Evolutionary conservation across 1,139 yeast genomes (phyloP).

Genomic region (Diutina scorzettiae): DNA sequence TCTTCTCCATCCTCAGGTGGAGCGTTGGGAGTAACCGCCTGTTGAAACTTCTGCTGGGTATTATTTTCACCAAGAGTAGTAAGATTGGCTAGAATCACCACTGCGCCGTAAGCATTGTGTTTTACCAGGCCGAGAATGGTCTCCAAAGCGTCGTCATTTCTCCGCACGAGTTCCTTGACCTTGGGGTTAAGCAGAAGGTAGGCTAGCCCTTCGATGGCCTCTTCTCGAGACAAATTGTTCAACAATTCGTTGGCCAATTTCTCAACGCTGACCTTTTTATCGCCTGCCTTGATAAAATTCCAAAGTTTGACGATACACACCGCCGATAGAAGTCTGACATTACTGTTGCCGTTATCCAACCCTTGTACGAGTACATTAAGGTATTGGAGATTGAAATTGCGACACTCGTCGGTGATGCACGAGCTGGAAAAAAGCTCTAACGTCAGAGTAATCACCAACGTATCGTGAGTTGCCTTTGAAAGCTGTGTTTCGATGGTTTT

Average conservation of each 20-base stretch:
- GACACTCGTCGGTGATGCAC: conserved; percentile 9
- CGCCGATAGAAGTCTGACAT: conserved; percentile 7
- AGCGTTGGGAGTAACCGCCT: background rate
- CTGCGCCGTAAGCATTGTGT: conserved; percentile 9
- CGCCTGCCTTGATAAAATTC: conserved; percentile 10
- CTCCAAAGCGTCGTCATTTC: conserved; percentile 8
- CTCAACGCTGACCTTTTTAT: conserved; percentile 9
- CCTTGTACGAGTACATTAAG: conserved; percentile 9
- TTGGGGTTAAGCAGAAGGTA: conserved; percentile 9
- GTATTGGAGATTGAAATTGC: conserved; percentile 9
- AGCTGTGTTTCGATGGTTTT: background rate
- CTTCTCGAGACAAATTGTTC: conserved; percentile 2
- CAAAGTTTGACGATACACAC: conserved; percentile 11
- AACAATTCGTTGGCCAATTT: conserved; percentile 7
- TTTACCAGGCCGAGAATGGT: conserved; percentile 8
- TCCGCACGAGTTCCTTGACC: conserved; percentile 8
- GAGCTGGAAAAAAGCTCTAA: conserved; percentile 9
- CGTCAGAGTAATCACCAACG: background rate
- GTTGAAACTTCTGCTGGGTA: conserved; percentile 15
- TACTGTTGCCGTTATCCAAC: conserved; percentile 6
- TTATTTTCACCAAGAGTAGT: conserved; percentile 11
- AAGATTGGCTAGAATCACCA: conserved; percentile 9
- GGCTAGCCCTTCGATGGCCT: conserved; percentile 9
- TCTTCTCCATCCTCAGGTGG: conserved; percentile 8
- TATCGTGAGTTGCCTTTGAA: background rate